Evolutionary conservation across 2,329 filamentous ascomycete species (phyloP).

Genomic region (Aspergillus aculeatus): DNA sequence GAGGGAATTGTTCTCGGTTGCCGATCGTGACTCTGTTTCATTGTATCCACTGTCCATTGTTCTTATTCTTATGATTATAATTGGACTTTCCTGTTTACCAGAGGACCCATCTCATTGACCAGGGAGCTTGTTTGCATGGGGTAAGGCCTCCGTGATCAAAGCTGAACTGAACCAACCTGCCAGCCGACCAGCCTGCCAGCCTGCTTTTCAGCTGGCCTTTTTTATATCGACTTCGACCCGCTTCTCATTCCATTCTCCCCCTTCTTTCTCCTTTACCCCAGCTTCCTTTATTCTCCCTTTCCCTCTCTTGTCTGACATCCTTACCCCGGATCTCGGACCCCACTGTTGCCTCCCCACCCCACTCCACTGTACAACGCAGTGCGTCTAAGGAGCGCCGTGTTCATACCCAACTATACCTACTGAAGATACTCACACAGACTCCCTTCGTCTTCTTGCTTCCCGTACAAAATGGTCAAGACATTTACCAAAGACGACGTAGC

Average conservation of each 20-base stretch:
- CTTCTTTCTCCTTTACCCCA: conserved; percentile 11
- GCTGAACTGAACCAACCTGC: conserved; percentile 5
- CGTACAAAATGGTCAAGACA: conserved; percentile 73
- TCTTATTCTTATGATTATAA: neutral
- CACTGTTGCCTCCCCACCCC: neutral
- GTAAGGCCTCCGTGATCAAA: neutral
- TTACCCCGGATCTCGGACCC: neutral
- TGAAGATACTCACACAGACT: neutral
- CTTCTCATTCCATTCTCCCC: conserved; percentile 5
- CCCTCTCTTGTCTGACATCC: neutral
- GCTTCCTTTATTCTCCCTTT: conserved; percentile 2
- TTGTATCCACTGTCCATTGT: neutral
- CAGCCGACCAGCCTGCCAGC: neutral
- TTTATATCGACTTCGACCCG: conserved; percentile 7
- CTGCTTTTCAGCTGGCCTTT: conserved; percentile 19
- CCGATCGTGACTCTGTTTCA: neutral
- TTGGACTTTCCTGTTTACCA: no score
- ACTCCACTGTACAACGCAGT: neutral
- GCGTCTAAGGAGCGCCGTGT: neutral
- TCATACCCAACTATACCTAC: neutral
- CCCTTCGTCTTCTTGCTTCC: neutral
- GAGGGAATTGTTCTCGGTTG: conserved; percentile 1
- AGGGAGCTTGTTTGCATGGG: no score
- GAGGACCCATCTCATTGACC: no score
- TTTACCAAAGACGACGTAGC: conserved; percentile 84